Conservation (phyloP, 23 red algal species). For the Pyropia haitanensis region DNA sequence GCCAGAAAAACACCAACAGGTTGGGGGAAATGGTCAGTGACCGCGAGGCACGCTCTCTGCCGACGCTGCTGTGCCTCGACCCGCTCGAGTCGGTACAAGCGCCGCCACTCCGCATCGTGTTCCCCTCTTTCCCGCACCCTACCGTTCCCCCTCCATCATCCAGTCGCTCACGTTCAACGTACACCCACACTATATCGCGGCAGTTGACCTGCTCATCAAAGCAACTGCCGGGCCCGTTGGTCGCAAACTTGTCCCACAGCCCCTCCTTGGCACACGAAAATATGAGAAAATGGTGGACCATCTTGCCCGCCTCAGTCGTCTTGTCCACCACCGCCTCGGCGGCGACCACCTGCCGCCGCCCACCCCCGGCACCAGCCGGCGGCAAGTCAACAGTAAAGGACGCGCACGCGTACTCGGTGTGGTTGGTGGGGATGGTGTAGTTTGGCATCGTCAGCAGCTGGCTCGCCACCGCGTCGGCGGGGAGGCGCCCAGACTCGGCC, state of each 20-base stretch:
- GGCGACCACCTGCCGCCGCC: constrained; percentile 36
- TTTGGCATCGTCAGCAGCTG: constrained; percentile 11
- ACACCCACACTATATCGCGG: constrained; percentile 6
- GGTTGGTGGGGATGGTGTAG: constrained; percentile 16
- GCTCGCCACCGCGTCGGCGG: constrained; percentile 23
- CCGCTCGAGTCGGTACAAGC: too few relatives aligned
- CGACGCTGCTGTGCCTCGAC: too few relatives aligned
- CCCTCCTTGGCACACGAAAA: constrained; percentile 28
- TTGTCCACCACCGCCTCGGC: constrained; percentile 40
- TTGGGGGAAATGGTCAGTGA: background rate
- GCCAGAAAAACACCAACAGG: background rate
- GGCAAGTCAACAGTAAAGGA: background rate
- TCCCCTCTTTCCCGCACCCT: too few relatives aligned
- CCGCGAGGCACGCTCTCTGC: background rate
- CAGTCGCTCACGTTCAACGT: constrained; percentile 8
- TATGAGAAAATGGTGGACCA: constrained; percentile 45
- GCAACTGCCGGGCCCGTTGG: constrained; percentile 2
- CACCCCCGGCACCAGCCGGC: background rate
- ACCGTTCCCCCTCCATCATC: constrained; percentile 23
- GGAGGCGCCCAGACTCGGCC: constrained; percentile 3
- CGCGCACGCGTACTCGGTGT: constrained; percentile 46
- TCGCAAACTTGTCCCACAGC: constrained; percentile 6
- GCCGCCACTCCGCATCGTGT: too few relatives aligned
- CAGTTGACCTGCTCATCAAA: background rate
- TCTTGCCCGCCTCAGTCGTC: background rate